Conservation (phyloP, 768 basidiomycete genomes). For the Macrocybe gigantea region DNA sequence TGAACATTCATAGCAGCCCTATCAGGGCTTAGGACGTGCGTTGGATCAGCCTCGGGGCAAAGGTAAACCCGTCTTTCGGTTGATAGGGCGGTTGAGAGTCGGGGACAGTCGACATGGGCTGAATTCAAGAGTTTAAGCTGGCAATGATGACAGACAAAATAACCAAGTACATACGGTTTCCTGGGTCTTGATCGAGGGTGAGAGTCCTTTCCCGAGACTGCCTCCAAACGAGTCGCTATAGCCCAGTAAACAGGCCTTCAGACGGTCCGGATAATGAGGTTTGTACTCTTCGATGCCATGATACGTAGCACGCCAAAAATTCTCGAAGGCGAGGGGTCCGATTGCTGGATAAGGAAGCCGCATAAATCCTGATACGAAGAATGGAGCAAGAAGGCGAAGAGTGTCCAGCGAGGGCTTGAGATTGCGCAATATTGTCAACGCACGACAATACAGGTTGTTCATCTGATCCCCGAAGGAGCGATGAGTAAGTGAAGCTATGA, state of each 20-base stretch:
- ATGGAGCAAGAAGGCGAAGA: slow-evolving; percentile 34
- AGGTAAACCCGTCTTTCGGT: too few relatives aligned
- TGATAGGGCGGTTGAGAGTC: slow-evolving; percentile 22
- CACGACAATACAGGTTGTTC: slow-evolving; percentile 35
- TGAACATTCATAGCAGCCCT: too few relatives aligned
- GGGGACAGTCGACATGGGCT: slow-evolving; percentile 13
- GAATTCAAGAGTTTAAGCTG: neutral
- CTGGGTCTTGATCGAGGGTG: slow-evolving; percentile 29
- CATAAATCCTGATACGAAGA: slow-evolving; percentile 47
- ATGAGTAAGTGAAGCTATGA: neutral
- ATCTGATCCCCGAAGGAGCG: slow-evolving; percentile 17
- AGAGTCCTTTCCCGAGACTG: slow-evolving; percentile 39
- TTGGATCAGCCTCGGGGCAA: too few relatives aligned
- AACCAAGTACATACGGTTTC: slow-evolving; percentile 20
- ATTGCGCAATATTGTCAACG: slow-evolving; percentile 32
- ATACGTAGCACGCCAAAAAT: slow-evolving; percentile 56
- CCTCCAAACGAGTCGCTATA: slow-evolving; percentile 42
- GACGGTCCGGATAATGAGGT: slow-evolving; percentile 34
- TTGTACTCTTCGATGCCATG: slow-evolving; percentile 32
- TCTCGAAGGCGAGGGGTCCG: slow-evolving; percentile 47
- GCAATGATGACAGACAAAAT: neutral
- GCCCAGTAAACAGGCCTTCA: slow-evolving; percentile 39
- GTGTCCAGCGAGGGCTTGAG: slow-evolving; percentile 33
- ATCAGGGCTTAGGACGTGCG: too few relatives aligned
- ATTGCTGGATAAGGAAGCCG: slow-evolving; percentile 35